These are phyloP conservation scores for Syncephalastrum contaminatum DNA, from an alignment of 371 early-diverging fungal genomes.

Conservation along the genomic window DNA sequence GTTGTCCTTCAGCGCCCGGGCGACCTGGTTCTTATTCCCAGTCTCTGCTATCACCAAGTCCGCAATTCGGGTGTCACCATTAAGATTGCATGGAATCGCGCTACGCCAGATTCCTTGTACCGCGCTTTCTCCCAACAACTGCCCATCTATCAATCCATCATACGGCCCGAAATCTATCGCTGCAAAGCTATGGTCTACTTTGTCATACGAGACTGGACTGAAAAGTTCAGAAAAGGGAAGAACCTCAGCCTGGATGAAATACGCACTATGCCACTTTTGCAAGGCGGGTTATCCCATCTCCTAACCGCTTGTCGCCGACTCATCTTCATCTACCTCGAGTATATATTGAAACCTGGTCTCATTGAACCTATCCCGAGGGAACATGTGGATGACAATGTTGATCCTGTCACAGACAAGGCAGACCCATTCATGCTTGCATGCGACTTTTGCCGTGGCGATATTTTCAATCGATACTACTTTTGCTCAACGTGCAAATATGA, in stretches of 20 bases:
- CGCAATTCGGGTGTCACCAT: constrained; percentile 28
- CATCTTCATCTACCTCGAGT: neutral
- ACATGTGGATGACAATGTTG: constrained; percentile 8
- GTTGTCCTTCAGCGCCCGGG: constrained; percentile 32
- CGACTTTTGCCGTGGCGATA: constrained; percentile 39
- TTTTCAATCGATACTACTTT: constrained; percentile 33
- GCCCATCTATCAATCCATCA: constrained; percentile 26
- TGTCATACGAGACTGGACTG: constrained; percentile 21
- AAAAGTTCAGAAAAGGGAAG: neutral
- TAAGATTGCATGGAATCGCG: constrained; percentile 43
- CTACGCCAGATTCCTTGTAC: constrained; percentile 22
- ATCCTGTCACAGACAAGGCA: neutral
- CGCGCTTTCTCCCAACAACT: constrained; percentile 27
- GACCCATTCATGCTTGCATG: constrained; percentile 19
- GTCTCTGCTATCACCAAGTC: constrained; percentile 42
- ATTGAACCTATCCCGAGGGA: constrained; percentile 20
- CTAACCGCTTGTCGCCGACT: too few relatives aligned
- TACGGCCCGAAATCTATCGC: constrained; percentile 35
- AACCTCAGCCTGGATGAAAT: neutral
- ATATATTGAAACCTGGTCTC: constrained; percentile 23
- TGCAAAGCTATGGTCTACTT: constrained; percentile 33
- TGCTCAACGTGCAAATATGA: constrained; percentile 32
- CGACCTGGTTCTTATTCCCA: constrained; percentile 41
- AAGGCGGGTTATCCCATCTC: too few relatives aligned
- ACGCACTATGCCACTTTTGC: too few relatives aligned